Evolutionary conservation across 2,329 filamentous ascomycete species (phyloP), one percentile per base, ranked within the genome.

Genomic region (Hymenoscyphus scutula): DNA sequence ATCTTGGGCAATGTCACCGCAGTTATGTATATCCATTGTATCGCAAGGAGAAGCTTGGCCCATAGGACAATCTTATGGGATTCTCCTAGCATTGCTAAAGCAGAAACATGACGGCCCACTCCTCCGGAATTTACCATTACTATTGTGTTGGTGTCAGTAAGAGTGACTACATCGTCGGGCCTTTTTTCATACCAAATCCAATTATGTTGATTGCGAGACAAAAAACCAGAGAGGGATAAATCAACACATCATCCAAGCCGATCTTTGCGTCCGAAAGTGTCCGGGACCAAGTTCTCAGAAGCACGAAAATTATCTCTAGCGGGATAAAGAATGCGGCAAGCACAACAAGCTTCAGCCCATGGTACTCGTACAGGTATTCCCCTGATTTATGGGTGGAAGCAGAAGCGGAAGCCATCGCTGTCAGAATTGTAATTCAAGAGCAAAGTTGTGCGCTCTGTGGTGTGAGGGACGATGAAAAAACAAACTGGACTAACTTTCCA

Each of bases 1-100:
- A 34, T 30, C 29, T 56, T 56, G 13, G 53, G 53, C 8, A 56
- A 25, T 17, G 25, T 56, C 1, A 34, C 53, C 27, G 53, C 27
- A 2, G 29, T 25, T 29, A 56, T 19, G 17, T 56, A 56, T 19
- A 34, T 30, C 29, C 25, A 34, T 34, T 30, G 10, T 34, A 56
- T n/a, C 4, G 53, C 53, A 5, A 56, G n/a, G 13, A 56, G 53
- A 34, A 30, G 25, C 19, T 56, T 56, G 53, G 53, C 53, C 53
- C 53, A 56, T 10, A 30, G 6, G 10, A 56, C 19, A 30, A 56
- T 34, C n/a, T 32, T 56, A 29, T 56, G n/a, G n/a, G 53, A 30
- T 11, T 56, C 27, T 32, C 53, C 53, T 8, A 56, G 13, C 23
- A 34, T 23, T 30, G 11, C 25, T 10, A 56, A 34, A 5, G 53